Percentiles rank a stretch among this genome's conserved stretches.
Conservation (phyloP, 345 rosid species). For the Turnera subulata region DNA sequence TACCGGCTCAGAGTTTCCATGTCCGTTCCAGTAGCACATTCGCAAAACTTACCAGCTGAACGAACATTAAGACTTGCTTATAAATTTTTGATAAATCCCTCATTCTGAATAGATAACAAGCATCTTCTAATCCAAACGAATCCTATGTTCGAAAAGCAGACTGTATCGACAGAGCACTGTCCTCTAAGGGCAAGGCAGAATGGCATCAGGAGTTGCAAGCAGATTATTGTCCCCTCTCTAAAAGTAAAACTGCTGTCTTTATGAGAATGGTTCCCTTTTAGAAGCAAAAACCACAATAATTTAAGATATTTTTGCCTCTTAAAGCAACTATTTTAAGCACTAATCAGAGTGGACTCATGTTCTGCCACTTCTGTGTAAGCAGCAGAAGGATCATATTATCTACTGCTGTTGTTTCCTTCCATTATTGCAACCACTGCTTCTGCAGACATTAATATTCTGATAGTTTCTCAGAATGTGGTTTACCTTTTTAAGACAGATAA, state of each 20-base stretch:
- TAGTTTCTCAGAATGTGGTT: background rate
- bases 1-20: no score
- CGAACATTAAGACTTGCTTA: no score
- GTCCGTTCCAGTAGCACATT: no score
- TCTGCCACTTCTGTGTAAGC: background rate
- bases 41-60: no score
- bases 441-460: background rate
- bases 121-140: slow-evolving; percentile 1
- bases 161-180: background rate
- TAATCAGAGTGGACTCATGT: background rate
- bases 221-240: slow-evolving; percentile 8
- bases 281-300: background rate
- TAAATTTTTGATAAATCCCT: no score
- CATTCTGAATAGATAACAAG: background rate
- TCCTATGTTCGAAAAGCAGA: slow-evolving; percentile 16
- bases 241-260: background rate
- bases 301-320: background rate
- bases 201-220: slow-evolving; percentile 18
- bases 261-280: no score
- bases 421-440: background rate
- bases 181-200: slow-evolving; percentile 16
- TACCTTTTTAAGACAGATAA: background rate
- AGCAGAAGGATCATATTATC: no score
- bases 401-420: background rate
- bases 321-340: background rate